A percentile compares a stretch with the other conserved stretches of the same genome.
phyloP scores from a whole-genome alignment of 140 eudicot species.

The Cichorium intybus region DNA sequence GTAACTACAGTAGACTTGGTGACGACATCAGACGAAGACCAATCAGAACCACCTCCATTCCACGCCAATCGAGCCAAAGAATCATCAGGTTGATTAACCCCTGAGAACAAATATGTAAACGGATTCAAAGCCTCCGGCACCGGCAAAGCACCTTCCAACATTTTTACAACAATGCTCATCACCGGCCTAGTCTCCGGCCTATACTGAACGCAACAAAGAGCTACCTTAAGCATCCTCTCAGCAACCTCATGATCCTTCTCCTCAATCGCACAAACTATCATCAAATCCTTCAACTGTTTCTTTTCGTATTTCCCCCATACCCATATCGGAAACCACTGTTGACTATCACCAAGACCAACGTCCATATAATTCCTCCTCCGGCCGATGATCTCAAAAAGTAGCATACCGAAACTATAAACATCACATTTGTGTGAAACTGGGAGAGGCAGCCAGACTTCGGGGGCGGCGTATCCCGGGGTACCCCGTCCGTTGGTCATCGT shows the following conservation, averaged over 20 bases:
- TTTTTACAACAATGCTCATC: slow-evolving; percentile 16
- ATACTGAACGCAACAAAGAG: slow-evolving; percentile 10
- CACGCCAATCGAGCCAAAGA: not conserved
- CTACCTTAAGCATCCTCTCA: slow-evolving; percentile 5
- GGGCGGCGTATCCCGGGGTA: slow-evolving; percentile 23
- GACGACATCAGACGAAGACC: not conserved
- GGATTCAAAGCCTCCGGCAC: slow-evolving; percentile 11
- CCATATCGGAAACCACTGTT: slow-evolving; percentile 22
- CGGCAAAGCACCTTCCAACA: slow-evolving; percentile 13
- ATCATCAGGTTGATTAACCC: not conserved
- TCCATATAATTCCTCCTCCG: slow-evolving; percentile 28
- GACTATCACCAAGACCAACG: not conserved
- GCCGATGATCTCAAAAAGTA: slow-evolving; percentile 31
- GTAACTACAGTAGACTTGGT: not conserved
- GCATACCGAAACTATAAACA: slow-evolving; percentile 30
- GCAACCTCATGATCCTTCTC: not conserved
- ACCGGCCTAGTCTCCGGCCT: slow-evolving; percentile 5
- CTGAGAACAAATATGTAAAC: not conserved
- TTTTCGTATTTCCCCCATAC: slow-evolving; percentile 5
- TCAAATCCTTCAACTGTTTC: not conserved
- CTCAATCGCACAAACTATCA: not conserved
- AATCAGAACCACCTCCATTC: not conserved
- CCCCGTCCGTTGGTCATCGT: slow-evolving; percentile 11
- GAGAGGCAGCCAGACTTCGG: slow-evolving; percentile 12
- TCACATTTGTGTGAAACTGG: slow-evolving; percentile 32